These are phyloP conservation scores for Curvularia eragrostidis DNA, from an alignment of 2,329 filamentous ascomycete genomes.

Conservation along the genomic window DNA sequence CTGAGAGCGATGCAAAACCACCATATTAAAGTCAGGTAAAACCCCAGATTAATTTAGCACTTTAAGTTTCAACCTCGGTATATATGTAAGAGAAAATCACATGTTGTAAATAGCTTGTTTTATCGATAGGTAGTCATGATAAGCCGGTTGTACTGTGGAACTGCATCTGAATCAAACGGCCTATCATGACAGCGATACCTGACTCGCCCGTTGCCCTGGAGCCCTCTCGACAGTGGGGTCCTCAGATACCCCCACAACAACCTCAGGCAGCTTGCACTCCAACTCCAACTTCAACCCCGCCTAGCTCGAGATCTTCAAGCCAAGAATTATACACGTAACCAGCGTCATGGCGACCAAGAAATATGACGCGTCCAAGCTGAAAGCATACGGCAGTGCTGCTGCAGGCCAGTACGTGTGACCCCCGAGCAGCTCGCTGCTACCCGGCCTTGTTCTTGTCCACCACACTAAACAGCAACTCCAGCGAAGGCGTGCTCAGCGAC, in stretches of 20 bases:
- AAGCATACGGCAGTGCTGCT: conserved; percentile 76
- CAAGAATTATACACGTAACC: background rate
- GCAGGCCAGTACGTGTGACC: conserved; percentile 76
- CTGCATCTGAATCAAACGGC: conserved; percentile 9
- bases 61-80: too few species aligned
- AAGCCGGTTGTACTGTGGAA: too few species aligned
- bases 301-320: conserved; percentile 16
- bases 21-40: too few species aligned
- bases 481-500: conserved; percentile 89
- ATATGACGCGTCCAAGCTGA: conserved; percentile 66
- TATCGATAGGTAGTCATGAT: too few species aligned
- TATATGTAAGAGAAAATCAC: too few species aligned
- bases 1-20: too few species aligned
- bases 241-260: conserved; percentile 9
- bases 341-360: conserved; percentile 52
- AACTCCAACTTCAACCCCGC: conserved; percentile 1
- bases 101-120: too few species aligned
- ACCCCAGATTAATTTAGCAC: too few species aligned
- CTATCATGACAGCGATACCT: conserved; percentile 13
- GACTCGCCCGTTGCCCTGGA: conserved; percentile 32
- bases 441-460: conserved; percentile 1
- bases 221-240: conserved; percentile 9
- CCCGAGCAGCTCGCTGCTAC: conserved; percentile 2
- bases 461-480: conserved; percentile 49
- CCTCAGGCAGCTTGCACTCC: conserved; percentile 12